Conservation (phyloP, 2,329 filamentous ascomycete species). For the Corniculantispora saksenae region DNA sequence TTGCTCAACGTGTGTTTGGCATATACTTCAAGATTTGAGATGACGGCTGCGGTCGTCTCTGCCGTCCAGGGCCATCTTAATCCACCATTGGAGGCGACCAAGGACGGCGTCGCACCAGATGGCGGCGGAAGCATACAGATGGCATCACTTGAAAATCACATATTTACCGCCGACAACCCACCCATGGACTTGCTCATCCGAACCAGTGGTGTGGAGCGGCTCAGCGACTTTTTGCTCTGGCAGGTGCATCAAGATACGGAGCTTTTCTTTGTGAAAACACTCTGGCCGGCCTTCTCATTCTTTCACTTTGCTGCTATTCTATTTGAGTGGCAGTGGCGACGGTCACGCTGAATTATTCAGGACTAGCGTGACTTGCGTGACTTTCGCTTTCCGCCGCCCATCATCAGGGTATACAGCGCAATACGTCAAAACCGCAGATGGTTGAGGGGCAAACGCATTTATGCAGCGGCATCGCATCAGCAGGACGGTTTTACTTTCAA, state of each 20-base stretch:
- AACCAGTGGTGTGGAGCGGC: slow-evolving; percentile 79
- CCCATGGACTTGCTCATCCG: slow-evolving; percentile 84
- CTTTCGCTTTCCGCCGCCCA: too few species aligned
- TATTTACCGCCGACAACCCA: slow-evolving; percentile 77
- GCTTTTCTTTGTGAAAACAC: slow-evolving; percentile 78
- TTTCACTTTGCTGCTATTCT: slow-evolving; percentile 85
- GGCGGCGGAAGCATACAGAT: slow-evolving; percentile 66
- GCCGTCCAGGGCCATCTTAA: slow-evolving; percentile 78
- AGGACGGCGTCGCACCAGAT: slow-evolving; percentile 29
- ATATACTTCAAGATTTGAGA: slow-evolving; percentile 87
- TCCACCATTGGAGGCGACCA: slow-evolving; percentile 55
- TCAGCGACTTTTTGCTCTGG: slow-evolving; percentile 95
- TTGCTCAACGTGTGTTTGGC: slow-evolving; percentile 86
- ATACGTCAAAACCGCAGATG: too few species aligned
- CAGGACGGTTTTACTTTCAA: too few species aligned
- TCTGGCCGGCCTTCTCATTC: slow-evolving; percentile 89
- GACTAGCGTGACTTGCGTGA: too few species aligned
- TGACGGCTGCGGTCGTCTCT: slow-evolving; percentile 76
- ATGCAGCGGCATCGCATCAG: too few species aligned
- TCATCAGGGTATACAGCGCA: too few species aligned
- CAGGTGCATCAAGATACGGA: slow-evolving; percentile 84
- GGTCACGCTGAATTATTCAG: neutral
- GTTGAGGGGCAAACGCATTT: too few species aligned
- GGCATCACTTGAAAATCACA: slow-evolving; percentile 72
- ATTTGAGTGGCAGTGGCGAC: slow-evolving; percentile 65